Conservation (phyloP, 768 basidiomycete species). For the Agrocybe pediades region DNA sequence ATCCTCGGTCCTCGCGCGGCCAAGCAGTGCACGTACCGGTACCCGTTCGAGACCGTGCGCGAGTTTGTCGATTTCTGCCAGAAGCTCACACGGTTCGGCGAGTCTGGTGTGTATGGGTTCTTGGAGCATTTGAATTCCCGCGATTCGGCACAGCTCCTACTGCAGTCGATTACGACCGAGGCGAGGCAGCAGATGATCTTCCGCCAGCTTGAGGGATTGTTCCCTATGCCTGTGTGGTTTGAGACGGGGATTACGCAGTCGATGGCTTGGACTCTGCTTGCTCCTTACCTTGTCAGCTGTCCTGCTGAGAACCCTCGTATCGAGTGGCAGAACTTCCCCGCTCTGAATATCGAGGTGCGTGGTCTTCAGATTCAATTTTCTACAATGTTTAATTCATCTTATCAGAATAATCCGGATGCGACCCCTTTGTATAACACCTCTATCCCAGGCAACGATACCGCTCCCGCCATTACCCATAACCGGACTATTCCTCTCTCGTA, state of each 20-base stretch:
- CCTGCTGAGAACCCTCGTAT: constrained; percentile 53
- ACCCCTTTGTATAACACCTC: constrained; percentile 24
- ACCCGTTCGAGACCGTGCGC: no score
- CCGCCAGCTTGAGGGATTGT: constrained; percentile 59
- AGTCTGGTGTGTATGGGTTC: constrained; percentile 65
- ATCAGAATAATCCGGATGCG: constrained; percentile 24
- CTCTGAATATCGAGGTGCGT: constrained; percentile 46
- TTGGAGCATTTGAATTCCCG: constrained; percentile 65
- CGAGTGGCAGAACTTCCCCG: no score
- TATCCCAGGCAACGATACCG: no score
- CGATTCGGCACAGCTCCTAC: constrained; percentile 49
- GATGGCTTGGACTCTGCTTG: constrained; percentile 63
- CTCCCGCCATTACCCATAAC: constrained; percentile 60
- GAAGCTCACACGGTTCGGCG: no score
- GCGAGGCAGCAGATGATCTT: constrained; percentile 68
- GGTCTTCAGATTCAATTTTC: background rate
- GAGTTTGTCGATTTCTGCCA: no score
- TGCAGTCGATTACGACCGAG: constrained; percentile 62
- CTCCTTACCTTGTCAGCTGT: constrained; percentile 53
- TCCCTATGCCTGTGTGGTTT: no score
- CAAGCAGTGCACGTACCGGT: no score
- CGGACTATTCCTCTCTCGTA: constrained; percentile 46
- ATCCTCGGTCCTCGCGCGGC: constrained; percentile 48
- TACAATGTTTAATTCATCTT: background rate
- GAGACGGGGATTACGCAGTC: no score